Evolutionary conservation across 2,329 filamentous ascomycete species (phyloP).

Genomic region (Neodidymelliopsis sp.): DNA sequence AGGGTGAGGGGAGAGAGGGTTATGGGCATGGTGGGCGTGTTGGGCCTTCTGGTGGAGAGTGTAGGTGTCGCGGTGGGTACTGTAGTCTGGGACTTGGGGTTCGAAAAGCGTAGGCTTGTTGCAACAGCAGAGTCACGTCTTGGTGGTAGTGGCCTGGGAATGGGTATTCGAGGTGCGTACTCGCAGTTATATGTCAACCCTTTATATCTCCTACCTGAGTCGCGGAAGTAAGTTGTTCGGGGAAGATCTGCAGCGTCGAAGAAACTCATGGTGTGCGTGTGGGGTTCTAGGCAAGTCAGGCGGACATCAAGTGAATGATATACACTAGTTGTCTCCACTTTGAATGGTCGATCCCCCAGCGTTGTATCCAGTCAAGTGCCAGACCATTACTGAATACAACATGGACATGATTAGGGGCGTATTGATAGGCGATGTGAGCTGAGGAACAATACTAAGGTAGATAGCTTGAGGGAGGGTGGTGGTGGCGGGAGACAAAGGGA

Average conservation of each 20-base stretch:
- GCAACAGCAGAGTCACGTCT: conserved; percentile 3
- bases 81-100: too few relatives aligned
- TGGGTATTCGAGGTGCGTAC: neutral
- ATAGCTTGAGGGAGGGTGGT: neutral
- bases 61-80: neutral
- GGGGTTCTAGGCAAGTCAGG: neutral
- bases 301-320: neutral
- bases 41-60: neutral
- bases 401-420: neutral
- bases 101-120: neutral
- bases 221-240: neutral
- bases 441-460: conserved; percentile 12
- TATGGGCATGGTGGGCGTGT: neutral
- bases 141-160: neutral
- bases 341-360: neutral
- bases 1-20: neutral
- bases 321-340: neutral
- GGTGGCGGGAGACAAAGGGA: neutral
- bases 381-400: neutral
- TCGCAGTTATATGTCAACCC: conserved; percentile 13
- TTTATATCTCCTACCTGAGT: conserved; percentile 1
- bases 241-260: conserved; percentile 8
- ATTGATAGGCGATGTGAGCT: neutral
- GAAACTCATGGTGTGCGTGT: conserved; percentile 2
- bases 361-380: neutral